These are phyloP conservation scores for Didymella segeticola DNA, from an alignment of 2,329 filamentous ascomycete genomes.

Conservation along the genomic window DNA sequence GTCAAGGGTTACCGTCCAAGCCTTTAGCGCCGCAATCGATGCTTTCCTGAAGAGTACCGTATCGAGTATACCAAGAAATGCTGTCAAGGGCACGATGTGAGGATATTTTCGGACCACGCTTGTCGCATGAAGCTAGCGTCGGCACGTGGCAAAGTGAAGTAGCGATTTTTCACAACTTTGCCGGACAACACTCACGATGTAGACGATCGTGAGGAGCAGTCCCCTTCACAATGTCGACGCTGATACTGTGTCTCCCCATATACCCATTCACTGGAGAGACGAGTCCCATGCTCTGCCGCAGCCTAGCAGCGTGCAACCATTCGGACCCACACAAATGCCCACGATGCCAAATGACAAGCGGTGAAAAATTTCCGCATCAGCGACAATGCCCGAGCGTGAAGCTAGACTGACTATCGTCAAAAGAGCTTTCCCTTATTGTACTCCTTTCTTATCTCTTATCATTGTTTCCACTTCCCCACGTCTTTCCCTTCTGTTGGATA, in stretches of 20 bases:
- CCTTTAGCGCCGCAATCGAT: constrained; percentile 32
- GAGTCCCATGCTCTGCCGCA: neutral
- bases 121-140: neutral
- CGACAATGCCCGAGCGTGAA: constrained; percentile 36
- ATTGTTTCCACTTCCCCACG: constrained; percentile 25
- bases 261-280: neutral
- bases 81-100: constrained; percentile 1
- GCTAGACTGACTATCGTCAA: constrained; percentile 33
- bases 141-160: constrained; percentile 6
- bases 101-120: constrained; percentile 4
- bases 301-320: constrained; percentile 1
- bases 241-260: neutral
- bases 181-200: constrained; percentile 5
- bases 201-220: neutral
- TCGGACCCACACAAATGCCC: constrained; percentile 21
- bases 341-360: constrained; percentile 39
- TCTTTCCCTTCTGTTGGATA: constrained; percentile 24
- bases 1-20: constrained; percentile 24
- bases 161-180: neutral
- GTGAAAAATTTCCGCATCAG: constrained; percentile 39
- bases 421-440: constrained; percentile 16
- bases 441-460: constrained; percentile 29
- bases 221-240: neutral
- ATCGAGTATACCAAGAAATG: constrained; percentile 27
- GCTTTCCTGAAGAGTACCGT: constrained; percentile 12